A percentile compares a stretch with the other conserved stretches of the same genome.
Conservation (phyloP, 331 rosid species). For the Quercus lobata region DNA sequence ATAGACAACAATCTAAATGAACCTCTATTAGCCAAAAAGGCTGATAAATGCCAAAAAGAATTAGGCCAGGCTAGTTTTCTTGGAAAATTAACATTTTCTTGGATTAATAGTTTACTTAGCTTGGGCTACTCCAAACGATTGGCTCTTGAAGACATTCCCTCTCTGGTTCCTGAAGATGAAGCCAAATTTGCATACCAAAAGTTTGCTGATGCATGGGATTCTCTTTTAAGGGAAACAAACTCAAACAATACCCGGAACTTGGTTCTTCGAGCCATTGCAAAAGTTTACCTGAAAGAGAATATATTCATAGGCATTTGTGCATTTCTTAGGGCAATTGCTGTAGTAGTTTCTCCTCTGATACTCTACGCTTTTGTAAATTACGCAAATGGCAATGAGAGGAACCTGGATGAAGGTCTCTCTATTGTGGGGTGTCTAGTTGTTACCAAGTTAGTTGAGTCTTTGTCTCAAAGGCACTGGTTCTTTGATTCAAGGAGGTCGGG, state of each 20-base stretch:
- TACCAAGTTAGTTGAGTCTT: slow-evolving; percentile 43
- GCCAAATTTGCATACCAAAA: slow-evolving; percentile 46
- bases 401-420: slow-evolving; percentile 39
- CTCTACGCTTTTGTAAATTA: slow-evolving; percentile 69
- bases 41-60: slow-evolving; percentile 16
- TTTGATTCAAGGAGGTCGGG: slow-evolving; percentile 53
- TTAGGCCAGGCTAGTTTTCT: slow-evolving; percentile 30
- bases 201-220: slow-evolving; percentile 53
- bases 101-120: slow-evolving; percentile 61
- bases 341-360: slow-evolving; percentile 55
- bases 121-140: slow-evolving; percentile 62
- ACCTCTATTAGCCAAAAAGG: slow-evolving; percentile 37
- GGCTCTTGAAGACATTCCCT: slow-evolving; percentile 59
- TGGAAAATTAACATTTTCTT: slow-evolving; percentile 58
- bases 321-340: slow-evolving; percentile 43
- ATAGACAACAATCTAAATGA: slow-evolving; percentile 32
- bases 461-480: slow-evolving; percentile 47
- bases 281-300: slow-evolving; percentile 52
- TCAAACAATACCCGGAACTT: slow-evolving; percentile 33
- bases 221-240: slow-evolving; percentile 27
- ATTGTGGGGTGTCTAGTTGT: slow-evolving; percentile 51
- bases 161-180: slow-evolving; percentile 61
- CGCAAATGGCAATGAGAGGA: slow-evolving; percentile 30
- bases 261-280: slow-evolving; percentile 43
- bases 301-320: slow-evolving; percentile 45